Percentiles rank a stretch among this genome's conserved stretches.
Conservation (phyloP, 1,284 basidiomycete species). For the Sanghuangporus weigelae region DNA sequence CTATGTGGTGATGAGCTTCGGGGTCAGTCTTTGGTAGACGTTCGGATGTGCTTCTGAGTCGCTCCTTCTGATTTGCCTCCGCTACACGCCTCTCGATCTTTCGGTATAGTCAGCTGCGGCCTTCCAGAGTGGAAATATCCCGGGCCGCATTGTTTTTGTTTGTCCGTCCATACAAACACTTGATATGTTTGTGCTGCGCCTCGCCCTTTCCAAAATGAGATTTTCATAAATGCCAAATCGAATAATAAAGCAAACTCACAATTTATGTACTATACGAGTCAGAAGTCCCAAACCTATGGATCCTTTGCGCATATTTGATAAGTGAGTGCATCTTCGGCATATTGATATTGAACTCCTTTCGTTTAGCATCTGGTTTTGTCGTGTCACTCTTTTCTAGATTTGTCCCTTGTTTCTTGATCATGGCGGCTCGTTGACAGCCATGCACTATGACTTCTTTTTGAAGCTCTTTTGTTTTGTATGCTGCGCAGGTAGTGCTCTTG, state of each 20-base stretch:
- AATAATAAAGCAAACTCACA: background rate
- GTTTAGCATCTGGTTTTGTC: background rate
- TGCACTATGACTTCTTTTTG: background rate
- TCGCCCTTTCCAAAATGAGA: constrained; percentile 15
- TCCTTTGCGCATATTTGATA: background rate
- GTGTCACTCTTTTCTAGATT: background rate
- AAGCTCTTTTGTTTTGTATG: constrained; percentile 21
- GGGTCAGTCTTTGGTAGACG: background rate
- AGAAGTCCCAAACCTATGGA: background rate
- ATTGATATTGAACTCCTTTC: background rate
- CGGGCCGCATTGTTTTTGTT: constrained; percentile 4
- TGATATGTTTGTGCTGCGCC: constrained; percentile 8
- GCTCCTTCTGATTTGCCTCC: too few relatives aligned
- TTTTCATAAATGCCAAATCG: background rate
- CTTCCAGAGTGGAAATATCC: background rate
- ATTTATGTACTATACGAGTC: constrained; percentile 6
- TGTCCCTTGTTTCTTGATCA: background rate
- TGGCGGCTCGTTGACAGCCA: background rate
- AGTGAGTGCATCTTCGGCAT: background rate
- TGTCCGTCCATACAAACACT: constrained; percentile 7
- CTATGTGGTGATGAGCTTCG: background rate
- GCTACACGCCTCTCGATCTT: too few relatives aligned
- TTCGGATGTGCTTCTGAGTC: too few relatives aligned
- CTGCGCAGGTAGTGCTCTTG: constrained; percentile 16
- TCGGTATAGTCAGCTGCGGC: background rate